Base-by-base conservation (phyloP, 2,329 filamentous ascomycete species). In the Claviceps spartinae region DNA sequence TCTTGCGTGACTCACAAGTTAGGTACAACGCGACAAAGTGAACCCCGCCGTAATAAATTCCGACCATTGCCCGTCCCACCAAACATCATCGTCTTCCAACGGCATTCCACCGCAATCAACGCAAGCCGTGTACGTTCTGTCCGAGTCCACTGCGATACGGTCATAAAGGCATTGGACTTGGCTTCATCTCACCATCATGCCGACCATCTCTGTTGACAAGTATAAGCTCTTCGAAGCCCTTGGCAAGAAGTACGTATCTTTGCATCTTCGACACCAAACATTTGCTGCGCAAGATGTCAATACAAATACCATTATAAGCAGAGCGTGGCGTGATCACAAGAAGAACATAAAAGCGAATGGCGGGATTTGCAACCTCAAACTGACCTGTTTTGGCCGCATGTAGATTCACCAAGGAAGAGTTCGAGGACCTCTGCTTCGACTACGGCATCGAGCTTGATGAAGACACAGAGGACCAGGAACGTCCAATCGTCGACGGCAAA, bases 371-470 rank as follows among this genome's bases (percentile, higher is more conserved):
- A 42, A 44, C 20, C 20, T 30, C 26, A 49, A 30, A 11, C 61
- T 62, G 52, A 64, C 58, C 26, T 53, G 13, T 38, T 20, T 52
- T 24, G n/a, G 49, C 48, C 47, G 42, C 38, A 42, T 43, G 42
- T 54, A 90, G 86, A 60, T 91, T 87, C 70, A 95, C 91, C 52
- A 93, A 88, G 57, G 82, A 95, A 62, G 88, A 95, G 65, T 98
- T 98, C 65, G 93, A 98, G 69, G 86, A 95, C 65, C 77, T 98
- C 61, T 97, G 93, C 71, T 98, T 98, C 78, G 91, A 98, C 64
- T 98, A 95, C 66, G 90, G 90, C 54, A 94, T 98, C 66, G 93
- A 98, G 71, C 80, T 98, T 60, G 93, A 98, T 72, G 91, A 97
- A 73, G 93, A 98, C 69, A 93, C 87, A 48, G 85, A 88, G 60